Base-by-base conservation (phyloP, 139 green algal genomes). In the Chlamydomonas eustigma region DNA sequence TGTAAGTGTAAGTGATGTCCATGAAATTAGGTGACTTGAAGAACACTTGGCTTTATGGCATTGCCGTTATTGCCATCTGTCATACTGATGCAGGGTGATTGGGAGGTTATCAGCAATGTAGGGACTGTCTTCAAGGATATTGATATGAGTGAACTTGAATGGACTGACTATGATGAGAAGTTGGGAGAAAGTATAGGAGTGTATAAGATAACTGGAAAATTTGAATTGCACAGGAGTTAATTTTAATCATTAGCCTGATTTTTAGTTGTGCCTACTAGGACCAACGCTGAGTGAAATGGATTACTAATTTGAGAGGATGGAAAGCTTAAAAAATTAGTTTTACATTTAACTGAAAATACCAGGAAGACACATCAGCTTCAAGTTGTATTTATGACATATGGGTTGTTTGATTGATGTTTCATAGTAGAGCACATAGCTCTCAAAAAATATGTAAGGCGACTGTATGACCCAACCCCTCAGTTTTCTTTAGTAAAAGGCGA, bases 401-500 rank as follows among this genome's bases (percentile, higher is more conserved):
- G n/a, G n/a, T n/a, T n/a, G n/a, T n/a, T 58, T 58, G 44, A 58
- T 28, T 28, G 44, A 58, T 58, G 44, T 58, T 58, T 18, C 18
- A 28, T 58, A 58, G 44, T 58, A 58, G 44, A 58, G 44, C 44
- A 58, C 44, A 6, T 50, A 22, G 64, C 30, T 72, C 64, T 5
- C 18, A 72, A 72, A 72, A 72, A 72, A 44, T 72, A 33, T 37
- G 4, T 30, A 35, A 72, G 64, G 25, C 64, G 30, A 44, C 64
- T 33, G 38, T 72, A 33, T 72, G 64, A 35, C 64, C 33, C 33
- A 35, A 35, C 33, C 35, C 35, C 69, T 63, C 69, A 39, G 69
- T 75, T 75, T 75, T 75, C 69, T 75, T 75, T 75, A 75, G 69
- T 75, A 75, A 75, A 75, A 75, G 69, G 71, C 71, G 52, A 78